A percentile compares a stretch with the other conserved stretches of the same genome.
phyloP scores from a whole-genome alignment of 2,329 filamentous ascomycete species.

The Amphichorda felina region DNA sequence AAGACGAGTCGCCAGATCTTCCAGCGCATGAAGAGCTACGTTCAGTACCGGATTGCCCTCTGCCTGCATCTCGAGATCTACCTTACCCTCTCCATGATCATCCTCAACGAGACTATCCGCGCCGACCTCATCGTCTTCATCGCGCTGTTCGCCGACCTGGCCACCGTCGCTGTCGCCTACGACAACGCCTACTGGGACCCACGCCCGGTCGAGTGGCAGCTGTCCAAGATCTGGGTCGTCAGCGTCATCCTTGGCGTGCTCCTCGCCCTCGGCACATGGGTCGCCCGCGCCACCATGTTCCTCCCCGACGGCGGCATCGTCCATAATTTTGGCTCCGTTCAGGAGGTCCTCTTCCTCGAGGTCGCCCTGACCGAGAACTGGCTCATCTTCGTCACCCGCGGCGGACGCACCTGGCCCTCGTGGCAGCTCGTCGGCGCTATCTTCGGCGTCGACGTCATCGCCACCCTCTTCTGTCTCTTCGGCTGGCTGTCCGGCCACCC shows the following conservation, averaged over 20 bases:
- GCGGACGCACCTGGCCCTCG: constrained; percentile 60
- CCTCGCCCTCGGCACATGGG: constrained; percentile 60
- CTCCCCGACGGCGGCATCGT: constrained; percentile 59
- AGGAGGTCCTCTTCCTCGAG: constrained; percentile 65
- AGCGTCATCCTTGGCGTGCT: constrained; percentile 55
- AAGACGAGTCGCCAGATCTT: constrained; percentile 66
- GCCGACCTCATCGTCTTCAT: constrained; percentile 69
- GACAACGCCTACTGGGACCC: constrained; percentile 68
- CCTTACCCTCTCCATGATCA: constrained; percentile 66
- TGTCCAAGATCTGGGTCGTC: constrained; percentile 74
- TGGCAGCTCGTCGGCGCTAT: constrained; percentile 65
- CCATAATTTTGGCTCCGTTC: constrained; percentile 61
- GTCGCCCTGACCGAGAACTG: constrained; percentile 66
- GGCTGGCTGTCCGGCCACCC: constrained; percentile 54
- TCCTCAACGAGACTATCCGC: constrained; percentile 65
- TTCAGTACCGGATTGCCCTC: constrained; percentile 66
- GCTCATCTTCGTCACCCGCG: constrained; percentile 68
- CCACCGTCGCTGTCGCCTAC: constrained; percentile 68
- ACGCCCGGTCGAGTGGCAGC: constrained; percentile 68
- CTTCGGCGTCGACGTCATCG: constrained; percentile 57
- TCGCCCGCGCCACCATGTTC: constrained; percentile 60
- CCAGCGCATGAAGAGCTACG: constrained; percentile 69
- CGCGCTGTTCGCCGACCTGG: constrained; percentile 67
- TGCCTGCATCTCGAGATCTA: constrained; percentile 67
- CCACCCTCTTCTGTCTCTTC: constrained; percentile 65